phyloP scores from a whole-genome alignment of 2,329 filamentous ascomycete genomes.

The Chaetomium globosum region DNA sequence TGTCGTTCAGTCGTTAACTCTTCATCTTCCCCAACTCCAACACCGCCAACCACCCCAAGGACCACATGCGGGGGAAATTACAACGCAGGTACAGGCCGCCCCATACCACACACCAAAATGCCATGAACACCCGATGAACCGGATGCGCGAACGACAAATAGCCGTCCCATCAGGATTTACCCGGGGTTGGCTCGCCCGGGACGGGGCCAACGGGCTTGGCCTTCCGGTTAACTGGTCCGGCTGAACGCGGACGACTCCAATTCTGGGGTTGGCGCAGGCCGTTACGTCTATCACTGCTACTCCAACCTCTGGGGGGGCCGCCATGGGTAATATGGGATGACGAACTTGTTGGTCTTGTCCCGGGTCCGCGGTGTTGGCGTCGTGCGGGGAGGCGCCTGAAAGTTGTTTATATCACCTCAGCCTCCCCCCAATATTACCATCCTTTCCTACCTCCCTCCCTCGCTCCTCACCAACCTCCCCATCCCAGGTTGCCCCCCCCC shows the following conservation, averaged over 20 bases:
- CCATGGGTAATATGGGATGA: neutral
- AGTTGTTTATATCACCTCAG: neutral
- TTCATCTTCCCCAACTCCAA: neutral
- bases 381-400: neutral
- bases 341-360: conserved; percentile 19
- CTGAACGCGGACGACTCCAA: conserved; percentile 22
- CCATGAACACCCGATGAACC: neutral
- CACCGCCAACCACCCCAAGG: neutral
- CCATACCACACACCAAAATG: neutral
- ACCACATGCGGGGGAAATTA: conserved; percentile 6
- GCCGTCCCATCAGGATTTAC: conserved; percentile 18
- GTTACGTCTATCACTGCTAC: neutral
- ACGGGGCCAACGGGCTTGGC: conserved; percentile 21
- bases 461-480: neutral
- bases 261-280: conserved; percentile 12
- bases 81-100: conserved; percentile 6
- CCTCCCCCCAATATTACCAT: neutral
- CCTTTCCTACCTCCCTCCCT: neutral
- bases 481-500: neutral
- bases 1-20: neutral
- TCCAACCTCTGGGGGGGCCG: neutral
- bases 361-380: conserved; percentile 22
- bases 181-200: conserved; percentile 13
- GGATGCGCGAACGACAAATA: conserved; percentile 6
- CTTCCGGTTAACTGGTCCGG: conserved; percentile 23